Conservation (phyloP, 495 filamentous ascomycete species). For the Xylaria acuta region DNA sequence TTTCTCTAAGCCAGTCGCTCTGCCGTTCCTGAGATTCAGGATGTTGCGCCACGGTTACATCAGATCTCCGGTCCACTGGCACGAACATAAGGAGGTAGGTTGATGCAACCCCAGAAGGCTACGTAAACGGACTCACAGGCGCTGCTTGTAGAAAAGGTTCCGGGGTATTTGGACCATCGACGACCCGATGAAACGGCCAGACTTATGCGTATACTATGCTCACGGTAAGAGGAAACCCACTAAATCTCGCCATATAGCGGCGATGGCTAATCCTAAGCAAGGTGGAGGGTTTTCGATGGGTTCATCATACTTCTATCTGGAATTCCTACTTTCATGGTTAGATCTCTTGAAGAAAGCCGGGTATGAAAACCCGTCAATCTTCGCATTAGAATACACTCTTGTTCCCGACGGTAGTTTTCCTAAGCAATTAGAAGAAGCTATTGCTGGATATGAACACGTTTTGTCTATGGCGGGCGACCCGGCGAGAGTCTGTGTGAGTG, state of each 20-base stretch:
- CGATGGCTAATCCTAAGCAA: constrained; percentile 36
- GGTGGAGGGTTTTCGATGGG: constrained; percentile 82
- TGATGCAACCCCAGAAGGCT: not conserved
- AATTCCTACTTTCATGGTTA: constrained; percentile 74
- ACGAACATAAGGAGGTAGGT: constrained; percentile 60
- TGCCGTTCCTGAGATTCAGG: constrained; percentile 75
- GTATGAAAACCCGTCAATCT: constrained; percentile 75
- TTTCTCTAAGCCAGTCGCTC: constrained; percentile 71
- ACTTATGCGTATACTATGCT: constrained; percentile 74
- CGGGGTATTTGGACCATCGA: constrained; percentile 67
- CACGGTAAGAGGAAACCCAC: constrained; percentile 61
- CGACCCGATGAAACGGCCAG: constrained; percentile 60
- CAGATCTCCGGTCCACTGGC: constrained; percentile 65
- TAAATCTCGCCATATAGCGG: not conserved
- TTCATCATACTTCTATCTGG: constrained; percentile 78
- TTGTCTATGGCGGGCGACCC: constrained; percentile 60
- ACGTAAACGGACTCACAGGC: constrained; percentile 17
- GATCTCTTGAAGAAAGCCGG: constrained; percentile 62
- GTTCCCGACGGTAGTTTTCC: constrained; percentile 77
- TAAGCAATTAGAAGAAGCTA: constrained; percentile 67
- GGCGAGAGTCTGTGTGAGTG: constrained; percentile 65
- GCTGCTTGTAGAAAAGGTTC: constrained; percentile 40
- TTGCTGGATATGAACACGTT: constrained; percentile 70
- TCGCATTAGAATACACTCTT: constrained; percentile 78
- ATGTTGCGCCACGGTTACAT: constrained; percentile 73